Base-by-base conservation (phyloP, 2,329 filamentous ascomycete genomes). In the Colletotrichum australisinense region DNA sequence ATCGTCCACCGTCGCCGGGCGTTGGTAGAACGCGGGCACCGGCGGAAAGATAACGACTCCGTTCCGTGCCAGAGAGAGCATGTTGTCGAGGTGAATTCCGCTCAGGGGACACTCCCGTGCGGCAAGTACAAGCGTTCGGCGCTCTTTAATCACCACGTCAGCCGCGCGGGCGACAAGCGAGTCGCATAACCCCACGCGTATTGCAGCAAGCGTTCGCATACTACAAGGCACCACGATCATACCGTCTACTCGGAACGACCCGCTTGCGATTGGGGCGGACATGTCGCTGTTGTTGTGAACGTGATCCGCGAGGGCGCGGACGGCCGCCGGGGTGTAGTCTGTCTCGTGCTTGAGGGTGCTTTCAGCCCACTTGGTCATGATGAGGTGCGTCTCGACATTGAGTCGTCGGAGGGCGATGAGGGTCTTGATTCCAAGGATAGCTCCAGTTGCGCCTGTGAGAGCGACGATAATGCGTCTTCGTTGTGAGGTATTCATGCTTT, bases 391-490 rank as follows among this genome's bases (percentile, higher is more conserved):
- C 77, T 88, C 86, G 19, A 87, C 76, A 22, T 83, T 79, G 11
- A 87, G 80, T 0, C 76, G 74, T 1, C 83, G 83, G 0, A 88
- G 81, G 3, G 80, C 78, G 7, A 80, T 78, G 5, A 88, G 83
- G 0, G 83, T 76, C 16, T 81, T 82, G 69, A 88, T 85, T 1
- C 81, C 86, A 7, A 84, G 79, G 2, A 82, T 76, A 2, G 86
- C 80, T 3, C 87, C 86, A 0, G 87, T 88, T 1, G 87, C 86
- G 3, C 86, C 87, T 1, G 87, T 88, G 55, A 88, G 84, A 22
- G 81, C 87, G 7, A 88, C 81, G 1, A 88, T 81, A 63, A 88
- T 86, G 11, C 80, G 77, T 32, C 78, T 78, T 53, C 74, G 75
- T 22, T 72, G 69, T 66, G 59, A 22, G 1, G 35, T 42, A 30